Evolutionary conservation across 1,139 yeast species (phyloP).

Genomic region (Pichiaceae sp.): DNA sequence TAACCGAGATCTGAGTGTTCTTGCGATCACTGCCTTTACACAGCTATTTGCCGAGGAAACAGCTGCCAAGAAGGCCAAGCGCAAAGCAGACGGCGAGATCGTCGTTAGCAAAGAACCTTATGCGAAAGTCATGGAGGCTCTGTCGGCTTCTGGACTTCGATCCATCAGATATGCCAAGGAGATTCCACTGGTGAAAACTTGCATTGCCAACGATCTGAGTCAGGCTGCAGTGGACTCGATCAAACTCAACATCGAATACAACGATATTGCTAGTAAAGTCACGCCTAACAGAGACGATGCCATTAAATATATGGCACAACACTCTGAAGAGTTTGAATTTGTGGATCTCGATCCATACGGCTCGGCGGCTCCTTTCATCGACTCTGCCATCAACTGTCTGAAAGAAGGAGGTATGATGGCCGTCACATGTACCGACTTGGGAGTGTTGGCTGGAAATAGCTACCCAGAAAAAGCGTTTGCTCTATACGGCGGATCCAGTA

Average conservation of each 20-base stretch:
- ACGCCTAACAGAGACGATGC: slow-evolving; percentile 80
- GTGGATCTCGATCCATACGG: slow-evolving; percentile 97
- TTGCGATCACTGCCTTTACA: slow-evolving; percentile 83
- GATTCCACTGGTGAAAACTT: slow-evolving; percentile 59
- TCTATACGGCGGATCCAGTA: slow-evolving; percentile 85
- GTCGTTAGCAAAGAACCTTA: slow-evolving; percentile 13
- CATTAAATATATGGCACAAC: slow-evolving; percentile 62
- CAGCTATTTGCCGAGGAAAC: slow-evolving; percentile 39
- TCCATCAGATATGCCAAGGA: slow-evolving; percentile 92
- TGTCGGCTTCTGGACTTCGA: slow-evolving; percentile 91
- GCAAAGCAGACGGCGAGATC: slow-evolving; percentile 8
- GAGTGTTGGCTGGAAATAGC: slow-evolving; percentile 91
- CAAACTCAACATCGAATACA: slow-evolving; percentile 58
- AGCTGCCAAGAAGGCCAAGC: slow-evolving; percentile 16
- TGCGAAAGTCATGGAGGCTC: slow-evolving; percentile 71
- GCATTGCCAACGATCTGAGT: slow-evolving; percentile 84
- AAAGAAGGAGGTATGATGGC: slow-evolving; percentile 76
- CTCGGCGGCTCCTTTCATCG: slow-evolving; percentile 91
- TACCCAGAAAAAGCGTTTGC: slow-evolving; percentile 97
- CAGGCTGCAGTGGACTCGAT: slow-evolving; percentile 84
- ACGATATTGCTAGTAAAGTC: slow-evolving; percentile 47
- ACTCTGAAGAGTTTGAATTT: slow-evolving; percentile 48
- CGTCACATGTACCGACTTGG: slow-evolving; percentile 94
- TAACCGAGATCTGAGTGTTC: slow-evolving; percentile 81
- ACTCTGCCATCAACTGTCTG: slow-evolving; percentile 76